Evolutionary conservation across 768 basidiomycete species (phyloP).

Genomic region (Pisolithus tinctorius): DNA sequence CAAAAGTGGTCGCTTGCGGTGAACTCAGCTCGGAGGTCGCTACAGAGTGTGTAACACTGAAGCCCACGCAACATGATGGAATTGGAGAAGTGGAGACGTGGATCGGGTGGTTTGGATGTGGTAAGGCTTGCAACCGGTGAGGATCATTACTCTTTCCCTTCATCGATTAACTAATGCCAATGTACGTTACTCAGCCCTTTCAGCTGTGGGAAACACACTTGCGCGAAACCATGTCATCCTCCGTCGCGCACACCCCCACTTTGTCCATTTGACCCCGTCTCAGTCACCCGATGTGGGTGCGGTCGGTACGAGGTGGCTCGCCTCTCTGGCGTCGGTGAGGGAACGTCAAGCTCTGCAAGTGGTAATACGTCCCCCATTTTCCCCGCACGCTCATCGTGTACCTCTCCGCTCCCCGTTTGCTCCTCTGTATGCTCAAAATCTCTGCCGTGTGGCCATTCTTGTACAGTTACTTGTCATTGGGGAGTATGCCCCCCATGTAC

Average conservation of each 20-base stretch:
- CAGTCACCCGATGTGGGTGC: conserved; percentile 76
- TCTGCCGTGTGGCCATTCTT: conserved; percentile 70
- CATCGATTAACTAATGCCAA: background rate
- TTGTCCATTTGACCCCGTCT: conserved; percentile 70
- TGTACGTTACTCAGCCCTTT: conserved; percentile 39
- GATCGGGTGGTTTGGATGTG: conserved; percentile 65
- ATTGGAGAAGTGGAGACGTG: conserved; percentile 39
- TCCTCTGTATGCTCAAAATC: conserved; percentile 56
- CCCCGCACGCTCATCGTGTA: conserved; percentile 48
- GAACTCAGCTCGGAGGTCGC: conserved; percentile 42
- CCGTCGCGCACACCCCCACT: conserved; percentile 47
- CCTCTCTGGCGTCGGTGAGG: conserved; percentile 32
- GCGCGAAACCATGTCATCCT: conserved; percentile 72
- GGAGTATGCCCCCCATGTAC: conserved; percentile 78
- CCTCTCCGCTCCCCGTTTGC: conserved; percentile 80
- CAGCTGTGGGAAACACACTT: conserved; percentile 73
- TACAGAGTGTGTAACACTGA: conserved; percentile 21
- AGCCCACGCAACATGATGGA: conserved; percentile 14
- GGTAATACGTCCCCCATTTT: conserved; percentile 19
- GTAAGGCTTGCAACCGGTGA: conserved; percentile 50
- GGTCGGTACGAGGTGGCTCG: conserved; percentile 42
- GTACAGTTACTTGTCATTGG: conserved; percentile 62
- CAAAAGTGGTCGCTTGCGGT: conserved; percentile 58
- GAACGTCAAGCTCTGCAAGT: conserved; percentile 7
- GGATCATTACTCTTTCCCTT: conserved; percentile 8